Evolutionary conservation across 495 filamentous ascomycete genomes (phyloP), one percentile per base, ranked within the genome.

Genomic region (Saxophila tyrrhenica): DNA sequence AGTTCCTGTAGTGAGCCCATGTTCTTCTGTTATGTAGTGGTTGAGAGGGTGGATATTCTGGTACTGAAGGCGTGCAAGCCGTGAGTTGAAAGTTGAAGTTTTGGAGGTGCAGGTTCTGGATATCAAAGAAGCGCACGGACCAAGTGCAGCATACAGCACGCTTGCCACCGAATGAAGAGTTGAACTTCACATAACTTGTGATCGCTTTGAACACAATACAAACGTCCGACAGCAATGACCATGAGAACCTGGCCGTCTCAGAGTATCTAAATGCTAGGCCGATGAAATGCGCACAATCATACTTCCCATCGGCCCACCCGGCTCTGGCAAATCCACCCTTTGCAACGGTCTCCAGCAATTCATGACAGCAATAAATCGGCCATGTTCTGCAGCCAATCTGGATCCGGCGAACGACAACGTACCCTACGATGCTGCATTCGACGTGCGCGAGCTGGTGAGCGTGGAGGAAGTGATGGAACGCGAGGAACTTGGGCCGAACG

Each of bases 271-370:
- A 13, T 5, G 29, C 29, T 35, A 13, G 29, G 5, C 29, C 5
- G 29, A 35, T 44, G 19, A 25, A 7, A 61, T 61, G 58, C 57
- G 75, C 78, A 46, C 85, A 92, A 71, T 61, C 15, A 17, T 61
- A 25, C 79, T 98, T 22, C 83, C 96, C 13, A 84, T 95, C 54
- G 92, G 92, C 13, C 88, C 91, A 23, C 91, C 92, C 8, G 92
- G 92, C 57, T 80, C 90, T 22, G 92, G 92, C 17, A 98, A 98
- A 71, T 95, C 89, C 44, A 98, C 92, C 5, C 95, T 94, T 69
- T 95, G 89, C 75, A 85, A 95, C 79, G 92, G 92, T 60, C 95
- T 98, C 87, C 87, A 95, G 61, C 92, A 98, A 72, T 97, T 96
- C 75, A 83, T 96, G 74, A 80, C 80, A 52, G 90, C 92, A 48